A percentile compares a stretch with the other conserved stretches of the same genome.
Conservation (phyloP, 2,329 filamentous ascomycete genomes). For the Aspergillus sp. region DNA sequence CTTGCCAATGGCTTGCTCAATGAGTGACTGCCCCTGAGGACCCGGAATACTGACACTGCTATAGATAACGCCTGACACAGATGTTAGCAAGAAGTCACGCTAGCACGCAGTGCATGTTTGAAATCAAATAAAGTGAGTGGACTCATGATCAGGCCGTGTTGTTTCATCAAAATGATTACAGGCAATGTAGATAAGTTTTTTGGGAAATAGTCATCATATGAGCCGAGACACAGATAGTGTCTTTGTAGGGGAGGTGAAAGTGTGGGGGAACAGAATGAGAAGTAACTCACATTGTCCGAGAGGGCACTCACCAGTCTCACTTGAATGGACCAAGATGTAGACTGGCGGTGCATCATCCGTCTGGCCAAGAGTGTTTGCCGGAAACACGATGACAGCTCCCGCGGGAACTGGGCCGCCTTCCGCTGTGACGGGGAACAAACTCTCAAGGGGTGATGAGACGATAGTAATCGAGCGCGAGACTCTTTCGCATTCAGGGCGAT, state of each 20-base stretch:
- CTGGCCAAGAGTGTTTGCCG: slow-evolving; percentile 27
- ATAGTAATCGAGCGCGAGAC: slow-evolving; percentile 66
- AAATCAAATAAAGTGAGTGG: slow-evolving; percentile 13
- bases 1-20: slow-evolving; percentile 34
- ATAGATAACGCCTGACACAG: slow-evolving; percentile 56
- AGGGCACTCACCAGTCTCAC: slow-evolving; percentile 90
- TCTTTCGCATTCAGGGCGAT: slow-evolving; percentile 24
- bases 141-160: slow-evolving; percentile 70
- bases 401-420: slow-evolving; percentile 76
- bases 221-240: slow-evolving; percentile 20
- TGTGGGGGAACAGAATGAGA: slow-evolving; percentile 10
- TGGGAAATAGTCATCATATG: slow-evolving; percentile 75
- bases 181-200: slow-evolving; percentile 99
- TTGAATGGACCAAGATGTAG: slow-evolving; percentile 71
- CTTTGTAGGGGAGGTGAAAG: neutral
- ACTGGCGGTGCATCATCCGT: slow-evolving; percentile 46
- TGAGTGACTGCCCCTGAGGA: slow-evolving; percentile 38
- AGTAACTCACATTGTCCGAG: slow-evolving; percentile 77
- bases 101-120: slow-evolving; percentile 15
- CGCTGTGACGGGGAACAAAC: slow-evolving; percentile 66
- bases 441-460: slow-evolving; percentile 62
- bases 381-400: slow-evolving; percentile 52
- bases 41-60: slow-evolving; percentile 44
- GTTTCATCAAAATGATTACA: slow-evolving; percentile 87
- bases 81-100: slow-evolving; percentile 33